Percentiles rank a stretch among this genome's conserved stretches.
Conservation (phyloP, 768 basidiomycete species). For the Coprinopsis cinerea region DNA sequence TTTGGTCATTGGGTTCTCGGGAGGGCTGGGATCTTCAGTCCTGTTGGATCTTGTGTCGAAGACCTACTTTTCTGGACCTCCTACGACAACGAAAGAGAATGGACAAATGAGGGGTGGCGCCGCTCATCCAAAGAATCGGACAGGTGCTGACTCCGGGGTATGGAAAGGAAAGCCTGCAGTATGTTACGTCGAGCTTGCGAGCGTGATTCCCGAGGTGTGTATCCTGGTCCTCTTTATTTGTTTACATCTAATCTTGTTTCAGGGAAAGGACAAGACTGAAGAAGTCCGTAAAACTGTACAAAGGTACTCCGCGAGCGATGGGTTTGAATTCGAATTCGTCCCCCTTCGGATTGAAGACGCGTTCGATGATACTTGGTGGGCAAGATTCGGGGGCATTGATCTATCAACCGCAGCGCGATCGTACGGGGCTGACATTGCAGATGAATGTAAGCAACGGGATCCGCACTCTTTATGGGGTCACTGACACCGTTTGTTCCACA, state of each 20-base stretch:
- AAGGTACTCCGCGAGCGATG: slow-evolving; percentile 29
- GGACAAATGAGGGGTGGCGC: slow-evolving; percentile 43
- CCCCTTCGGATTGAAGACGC: slow-evolving; percentile 67
- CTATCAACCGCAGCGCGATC: slow-evolving; percentile 10
- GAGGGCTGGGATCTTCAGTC: slow-evolving; percentile 70
- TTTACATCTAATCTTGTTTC: slow-evolving; percentile 14
- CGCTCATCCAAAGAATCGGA: slow-evolving; percentile 57
- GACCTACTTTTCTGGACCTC: slow-evolving; percentile 43
- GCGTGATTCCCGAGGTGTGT: slow-evolving; percentile 57
- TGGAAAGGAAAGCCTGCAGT: slow-evolving; percentile 55
- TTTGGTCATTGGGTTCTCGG: slow-evolving; percentile 68
- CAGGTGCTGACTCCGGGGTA: slow-evolving; percentile 25
- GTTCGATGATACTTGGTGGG: slow-evolving; percentile 69
- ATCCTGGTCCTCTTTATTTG: slow-evolving; percentile 2
- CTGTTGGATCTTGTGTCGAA: slow-evolving; percentile 62
- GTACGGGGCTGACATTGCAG: slow-evolving; percentile 42
- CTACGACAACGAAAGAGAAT: slow-evolving; percentile 14
- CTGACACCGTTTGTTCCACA: background rate
- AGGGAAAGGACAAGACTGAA: slow-evolving; percentile 53
- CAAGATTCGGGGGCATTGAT: slow-evolving; percentile 31
- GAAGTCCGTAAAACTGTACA: slow-evolving; percentile 43
- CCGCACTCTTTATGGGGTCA: background rate
- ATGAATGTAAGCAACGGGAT: slow-evolving; percentile 40
- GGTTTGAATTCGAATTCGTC: slow-evolving; percentile 44
- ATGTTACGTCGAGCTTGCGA: slow-evolving; percentile 67